A percentile compares a stretch with the other conserved stretches of the same genome.
Evolutionary conservation across 352 stramenopile genomes (phyloP).

Genomic region (Thalassiosira exigua): DNA sequence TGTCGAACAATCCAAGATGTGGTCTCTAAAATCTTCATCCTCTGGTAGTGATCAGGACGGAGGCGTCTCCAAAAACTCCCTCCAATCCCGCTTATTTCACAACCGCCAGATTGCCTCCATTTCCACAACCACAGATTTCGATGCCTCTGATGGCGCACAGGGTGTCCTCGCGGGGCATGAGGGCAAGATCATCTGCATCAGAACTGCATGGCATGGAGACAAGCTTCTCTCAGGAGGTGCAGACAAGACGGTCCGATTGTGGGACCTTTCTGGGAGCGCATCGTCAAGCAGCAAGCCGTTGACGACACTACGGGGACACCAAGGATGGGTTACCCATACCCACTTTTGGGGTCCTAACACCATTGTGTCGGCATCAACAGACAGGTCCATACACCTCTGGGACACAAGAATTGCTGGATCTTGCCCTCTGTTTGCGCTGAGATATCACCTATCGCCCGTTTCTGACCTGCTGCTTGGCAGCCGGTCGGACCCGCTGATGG

Average conservation of each 20-base stretch:
- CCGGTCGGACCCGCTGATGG: constrained; percentile 77
- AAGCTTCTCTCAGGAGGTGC: constrained; percentile 77
- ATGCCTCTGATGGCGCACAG: constrained; percentile 64
- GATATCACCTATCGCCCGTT: constrained; percentile 79
- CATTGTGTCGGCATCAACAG: constrained; percentile 81
- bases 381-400: constrained; percentile 83
- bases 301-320: constrained; percentile 73
- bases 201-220: constrained; percentile 85
- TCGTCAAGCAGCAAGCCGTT: constrained; percentile 62
- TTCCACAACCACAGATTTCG: constrained; percentile 36
- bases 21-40: constrained; percentile 66
- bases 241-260: constrained; percentile 79
- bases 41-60: constrained; percentile 11
- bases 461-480: constrained; percentile 80
- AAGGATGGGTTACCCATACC: constrained; percentile 78
- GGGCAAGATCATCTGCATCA: constrained; percentile 78
- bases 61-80: constrained; percentile 30
- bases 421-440: constrained; percentile 77
- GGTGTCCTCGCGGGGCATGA: constrained; percentile 74
- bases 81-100: constrained; percentile 54
- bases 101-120: constrained; percentile 31
- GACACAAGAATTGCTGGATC: constrained; percentile 68
- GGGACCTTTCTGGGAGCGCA: constrained; percentile 69
- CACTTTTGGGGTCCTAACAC: constrained; percentile 83
- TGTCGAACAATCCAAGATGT: too few relatives aligned